These are phyloP conservation scores for Huntiella decipiens DNA, from an alignment of 2,329 filamentous ascomycete genomes.

Conservation along the genomic window DNA sequence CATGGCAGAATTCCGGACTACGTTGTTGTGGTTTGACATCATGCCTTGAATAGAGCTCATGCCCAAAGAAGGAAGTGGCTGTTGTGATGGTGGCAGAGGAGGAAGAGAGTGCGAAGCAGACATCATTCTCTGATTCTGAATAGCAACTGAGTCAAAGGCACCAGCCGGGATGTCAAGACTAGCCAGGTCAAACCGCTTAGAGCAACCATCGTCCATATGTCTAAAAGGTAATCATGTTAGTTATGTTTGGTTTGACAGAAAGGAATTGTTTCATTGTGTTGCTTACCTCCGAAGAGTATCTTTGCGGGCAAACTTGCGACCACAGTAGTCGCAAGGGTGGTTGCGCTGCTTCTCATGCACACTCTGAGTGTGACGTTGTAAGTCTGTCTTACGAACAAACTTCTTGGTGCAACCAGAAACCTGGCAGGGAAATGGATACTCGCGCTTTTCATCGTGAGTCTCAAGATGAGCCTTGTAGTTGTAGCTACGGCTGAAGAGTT, in stretches of 20 bases:
- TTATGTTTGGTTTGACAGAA: background rate
- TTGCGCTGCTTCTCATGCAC: slow-evolving; percentile 59
- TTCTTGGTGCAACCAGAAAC: slow-evolving; percentile 48
- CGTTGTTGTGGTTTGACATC: background rate
- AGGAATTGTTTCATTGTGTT: background rate
- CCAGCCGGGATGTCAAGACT: slow-evolving; percentile 27
- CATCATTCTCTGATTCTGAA: slow-evolving; percentile 8
- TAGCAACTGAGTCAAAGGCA: slow-evolving; percentile 14
- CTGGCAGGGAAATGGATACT: slow-evolving; percentile 51
- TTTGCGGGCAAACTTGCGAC: slow-evolving; percentile 54
- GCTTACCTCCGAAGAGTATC: slow-evolving; percentile 63
- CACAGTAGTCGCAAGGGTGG: slow-evolving; percentile 52
- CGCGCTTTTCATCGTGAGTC: slow-evolving; percentile 56
- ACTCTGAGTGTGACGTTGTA: slow-evolving; percentile 41
- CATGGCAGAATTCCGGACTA: background rate
- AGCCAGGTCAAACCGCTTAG: slow-evolving; percentile 42
- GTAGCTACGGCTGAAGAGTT: slow-evolving; percentile 64
- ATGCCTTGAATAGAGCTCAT: slow-evolving; percentile 4
- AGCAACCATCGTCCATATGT: slow-evolving; percentile 60
- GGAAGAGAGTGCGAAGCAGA: background rate
- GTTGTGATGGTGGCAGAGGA: slow-evolving; percentile 1
- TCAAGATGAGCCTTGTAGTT: slow-evolving; percentile 78
- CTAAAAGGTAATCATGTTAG: slow-evolving; percentile 21
- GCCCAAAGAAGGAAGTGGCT: background rate
- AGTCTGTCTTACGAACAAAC: slow-evolving; percentile 70